These are phyloP conservation scores for Colletotrichum sp. DNA, from an alignment of 2,329 filamentous ascomycete species.

Conservation along the genomic window DNA sequence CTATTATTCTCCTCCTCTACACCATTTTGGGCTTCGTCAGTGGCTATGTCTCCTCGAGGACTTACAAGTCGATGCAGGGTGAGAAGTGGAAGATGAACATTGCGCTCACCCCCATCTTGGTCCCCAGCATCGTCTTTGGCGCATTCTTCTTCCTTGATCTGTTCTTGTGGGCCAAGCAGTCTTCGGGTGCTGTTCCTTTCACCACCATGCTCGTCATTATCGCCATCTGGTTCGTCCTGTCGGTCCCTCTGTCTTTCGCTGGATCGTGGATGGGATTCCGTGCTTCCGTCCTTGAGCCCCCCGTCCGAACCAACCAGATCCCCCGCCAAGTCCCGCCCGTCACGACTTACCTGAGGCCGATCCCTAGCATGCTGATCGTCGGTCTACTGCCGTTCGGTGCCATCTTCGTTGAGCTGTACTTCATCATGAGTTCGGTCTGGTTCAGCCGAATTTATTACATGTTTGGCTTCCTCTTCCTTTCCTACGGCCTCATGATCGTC, in stretches of 20 bases:
- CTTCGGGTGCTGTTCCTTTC: conserved; percentile 93
- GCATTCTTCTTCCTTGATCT: conserved; percentile 94
- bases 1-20: conserved; percentile 91
- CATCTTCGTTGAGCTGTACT: conserved; percentile 98
- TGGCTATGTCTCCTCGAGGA: conserved; percentile 84
- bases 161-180: conserved; percentile 92
- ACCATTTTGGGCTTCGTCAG: conserved; percentile 92
- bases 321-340: conserved; percentile 92
- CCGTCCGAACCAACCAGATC: conserved; percentile 96
- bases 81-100: conserved; percentile 97
- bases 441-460: conserved; percentile 99
- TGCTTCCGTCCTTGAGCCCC: conserved; percentile 71
- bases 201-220: conserved; percentile 96
- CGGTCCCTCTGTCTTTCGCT: conserved; percentile 85
- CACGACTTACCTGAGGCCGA: conserved; percentile 80
- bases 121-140: conserved; percentile 85
- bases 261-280: conserved; percentile 96
- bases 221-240: conserved; percentile 96
- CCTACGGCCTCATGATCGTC: conserved; percentile 96
- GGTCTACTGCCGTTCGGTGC: conserved; percentile 94
- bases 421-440: conserved; percentile 99
- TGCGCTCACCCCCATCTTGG: conserved; percentile 80
- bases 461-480: conserved; percentile 98
- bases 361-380: conserved; percentile 91
- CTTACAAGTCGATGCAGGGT: conserved; percentile 94